Conservation (phyloP, 495 filamentous ascomycete genomes). For the Penicillium desertorum region DNA sequence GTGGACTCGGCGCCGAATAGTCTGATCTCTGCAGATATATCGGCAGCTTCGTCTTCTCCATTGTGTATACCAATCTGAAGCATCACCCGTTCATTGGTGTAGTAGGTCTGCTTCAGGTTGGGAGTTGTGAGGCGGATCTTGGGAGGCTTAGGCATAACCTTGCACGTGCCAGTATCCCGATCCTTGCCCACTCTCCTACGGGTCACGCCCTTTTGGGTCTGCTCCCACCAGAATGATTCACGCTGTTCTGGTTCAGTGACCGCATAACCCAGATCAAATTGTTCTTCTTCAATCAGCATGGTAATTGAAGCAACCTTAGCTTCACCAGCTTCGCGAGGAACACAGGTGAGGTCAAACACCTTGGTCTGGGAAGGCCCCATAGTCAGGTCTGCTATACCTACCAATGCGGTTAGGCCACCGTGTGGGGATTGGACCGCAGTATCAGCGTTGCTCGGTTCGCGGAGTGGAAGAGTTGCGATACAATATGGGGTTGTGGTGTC, state of each 20-base stretch:
- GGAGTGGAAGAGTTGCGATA: conserved; percentile 36
- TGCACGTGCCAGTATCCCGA: conserved; percentile 48
- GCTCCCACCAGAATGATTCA: conserved; percentile 55
- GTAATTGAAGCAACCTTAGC: conserved; percentile 64
- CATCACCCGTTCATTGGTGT: conserved; percentile 71
- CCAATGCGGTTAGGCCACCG: conserved; percentile 38
- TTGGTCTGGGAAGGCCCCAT: conserved; percentile 67
- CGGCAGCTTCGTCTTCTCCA: conserved; percentile 76
- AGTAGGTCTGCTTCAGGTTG: conserved; percentile 67
- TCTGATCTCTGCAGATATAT: conserved; percentile 64
- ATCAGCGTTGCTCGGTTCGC: conserved; percentile 35
- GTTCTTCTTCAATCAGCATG: conserved; percentile 58
- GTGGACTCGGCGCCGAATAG: conserved; percentile 62
- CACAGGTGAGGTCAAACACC: conserved; percentile 68
- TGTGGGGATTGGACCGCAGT: conserved; percentile 43
- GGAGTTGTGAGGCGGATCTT: conserved; percentile 75
- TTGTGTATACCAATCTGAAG: conserved; percentile 73
- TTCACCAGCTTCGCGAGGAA: conserved; percentile 78
- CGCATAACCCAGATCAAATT: conserved; percentile 67
- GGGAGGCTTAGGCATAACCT: conserved; percentile 83
- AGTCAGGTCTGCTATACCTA: conserved; percentile 63
- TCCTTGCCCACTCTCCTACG: conserved; percentile 42
- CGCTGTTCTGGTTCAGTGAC: conserved; percentile 50
- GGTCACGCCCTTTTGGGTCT: conserved; percentile 38
- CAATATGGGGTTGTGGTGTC: conserved; percentile 26